Conservation (phyloP, 495 filamentous ascomycete genomes). For the Tuber microsphaerosporum region DNA sequence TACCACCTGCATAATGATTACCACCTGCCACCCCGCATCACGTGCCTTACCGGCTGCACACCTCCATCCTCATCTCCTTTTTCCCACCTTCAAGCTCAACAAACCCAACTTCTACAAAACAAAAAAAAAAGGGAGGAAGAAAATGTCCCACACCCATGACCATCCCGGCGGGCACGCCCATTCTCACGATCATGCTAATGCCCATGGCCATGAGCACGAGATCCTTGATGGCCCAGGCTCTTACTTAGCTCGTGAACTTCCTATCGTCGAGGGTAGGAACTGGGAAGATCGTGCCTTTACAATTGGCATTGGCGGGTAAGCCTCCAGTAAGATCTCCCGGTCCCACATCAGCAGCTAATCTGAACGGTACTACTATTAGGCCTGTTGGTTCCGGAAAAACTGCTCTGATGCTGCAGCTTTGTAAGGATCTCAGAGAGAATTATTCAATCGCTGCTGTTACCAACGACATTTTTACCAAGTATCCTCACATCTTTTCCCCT, state of each 20-base stretch:
- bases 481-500: slow-evolving; percentile 4
- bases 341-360: background rate
- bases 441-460: slow-evolving; percentile 92
- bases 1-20: background rate
- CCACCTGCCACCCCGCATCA: background rate
- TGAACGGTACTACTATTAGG: slow-evolving; percentile 45
- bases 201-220: slow-evolving; percentile 93
- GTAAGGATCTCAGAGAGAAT: slow-evolving; percentile 63
- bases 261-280: slow-evolving; percentile 74
- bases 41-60: background rate
- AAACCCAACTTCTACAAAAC: background rate
- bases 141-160: background rate
- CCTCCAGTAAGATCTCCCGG: slow-evolving; percentile 13
- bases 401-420: slow-evolving; percentile 86
- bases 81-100: background rate
- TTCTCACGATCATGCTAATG: slow-evolving; percentile 49
- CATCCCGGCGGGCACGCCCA: slow-evolving; percentile 17
- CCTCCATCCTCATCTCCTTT: background rate
- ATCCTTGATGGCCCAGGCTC: slow-evolving; percentile 91
- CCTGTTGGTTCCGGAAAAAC: slow-evolving; percentile 97
- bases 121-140: background rate
- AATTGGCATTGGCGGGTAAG: slow-evolving; percentile 90
- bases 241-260: slow-evolving; percentile 85
- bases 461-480: slow-evolving; percentile 96
- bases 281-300: slow-evolving; percentile 92